A percentile compares a stretch with the other conserved stretches of the same genome.
phyloP scores from a whole-genome alignment of 352 stramenopile species.

The Blastocystis sp. region DNA sequence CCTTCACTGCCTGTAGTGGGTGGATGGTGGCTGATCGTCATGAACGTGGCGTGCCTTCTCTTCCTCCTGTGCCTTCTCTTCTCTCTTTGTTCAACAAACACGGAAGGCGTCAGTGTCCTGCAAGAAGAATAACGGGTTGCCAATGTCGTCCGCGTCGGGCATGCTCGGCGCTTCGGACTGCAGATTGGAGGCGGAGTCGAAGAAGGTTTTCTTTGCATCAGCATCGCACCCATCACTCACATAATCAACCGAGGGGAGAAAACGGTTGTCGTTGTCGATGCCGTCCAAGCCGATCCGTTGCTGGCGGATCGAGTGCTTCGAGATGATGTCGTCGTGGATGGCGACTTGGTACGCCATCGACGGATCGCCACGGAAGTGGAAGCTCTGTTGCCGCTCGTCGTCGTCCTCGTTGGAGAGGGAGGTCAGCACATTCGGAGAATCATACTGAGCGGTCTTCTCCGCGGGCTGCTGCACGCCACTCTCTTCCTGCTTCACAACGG shows the following conservation, averaged over 20 bases:
- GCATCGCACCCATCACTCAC: background rate
- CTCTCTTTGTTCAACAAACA: slow-evolving; percentile 27
- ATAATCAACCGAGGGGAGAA: slow-evolving; percentile 54
- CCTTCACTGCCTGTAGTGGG: background rate
- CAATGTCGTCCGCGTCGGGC: slow-evolving; percentile 28
- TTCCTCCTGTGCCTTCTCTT: background rate
- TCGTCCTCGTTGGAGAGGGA: slow-evolving; percentile 45
- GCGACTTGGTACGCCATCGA: slow-evolving; percentile 62
- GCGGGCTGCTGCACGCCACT: background rate
- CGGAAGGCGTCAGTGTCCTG: slow-evolving; percentile 47
- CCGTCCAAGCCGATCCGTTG: slow-evolving; percentile 66
- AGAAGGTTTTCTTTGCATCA: slow-evolving; percentile 58
- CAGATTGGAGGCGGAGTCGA: slow-evolving; percentile 12
- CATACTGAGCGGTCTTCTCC: background rate
- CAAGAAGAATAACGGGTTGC: slow-evolving; percentile 51
- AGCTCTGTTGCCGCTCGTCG: slow-evolving; percentile 3
- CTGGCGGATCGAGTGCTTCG: slow-evolving; percentile 58
- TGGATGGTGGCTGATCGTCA: background rate
- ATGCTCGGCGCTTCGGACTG: slow-evolving; percentile 18
- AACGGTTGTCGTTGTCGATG: slow-evolving; percentile 64
- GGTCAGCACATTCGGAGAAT: background rate
- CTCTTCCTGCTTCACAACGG: background rate
- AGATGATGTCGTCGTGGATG: slow-evolving; percentile 62
- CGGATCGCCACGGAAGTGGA: slow-evolving; percentile 37
- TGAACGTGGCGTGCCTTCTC: background rate